Percentiles rank a stretch among this genome's conserved stretches.
Conservation (phyloP, 331 rosid species). For the Stylosanthes scabra region DNA sequence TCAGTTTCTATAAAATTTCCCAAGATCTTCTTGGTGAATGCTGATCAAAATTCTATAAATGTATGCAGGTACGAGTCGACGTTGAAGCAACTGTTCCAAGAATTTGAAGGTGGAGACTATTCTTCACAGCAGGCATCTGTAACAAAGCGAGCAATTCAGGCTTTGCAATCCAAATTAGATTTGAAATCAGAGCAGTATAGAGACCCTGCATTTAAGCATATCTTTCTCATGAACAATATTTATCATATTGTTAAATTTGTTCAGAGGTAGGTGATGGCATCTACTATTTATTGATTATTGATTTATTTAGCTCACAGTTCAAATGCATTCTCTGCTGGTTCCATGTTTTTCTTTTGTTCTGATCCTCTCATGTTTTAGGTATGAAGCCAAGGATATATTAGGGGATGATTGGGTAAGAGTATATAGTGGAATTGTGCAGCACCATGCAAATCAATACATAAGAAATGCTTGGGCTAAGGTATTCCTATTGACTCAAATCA, state of each 20-base stretch:
- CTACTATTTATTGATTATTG: not conserved
- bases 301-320: constrained; percentile 27
- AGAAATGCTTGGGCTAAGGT: constrained; percentile 98
- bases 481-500: constrained; percentile 13
- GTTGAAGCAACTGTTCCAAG: constrained; percentile 95
- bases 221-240: constrained; percentile 98
- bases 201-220: constrained; percentile 82
- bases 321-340: constrained; percentile 20
- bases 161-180: constrained; percentile 93
- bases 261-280: constrained; percentile 65
- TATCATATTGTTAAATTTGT: constrained; percentile 97
- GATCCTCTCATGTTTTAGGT: constrained; percentile 53
- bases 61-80: constrained; percentile 87
- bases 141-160: constrained; percentile 96
- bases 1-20: constrained; percentile 7
- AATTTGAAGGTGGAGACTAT: constrained; percentile 74
- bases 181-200: constrained; percentile 93
- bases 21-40: not conserved
- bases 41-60: constrained; percentile 28
- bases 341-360: constrained; percentile 19
- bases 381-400: constrained; percentile 98
- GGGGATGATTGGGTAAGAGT: constrained; percentile 99
- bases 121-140: constrained; percentile 85
- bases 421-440: constrained; percentile 90
- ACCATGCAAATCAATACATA: constrained; percentile 96